Evolutionary conservation across 2,329 filamentous ascomycete species (phyloP).

Genomic region (Aspergillus jensenii): DNA sequence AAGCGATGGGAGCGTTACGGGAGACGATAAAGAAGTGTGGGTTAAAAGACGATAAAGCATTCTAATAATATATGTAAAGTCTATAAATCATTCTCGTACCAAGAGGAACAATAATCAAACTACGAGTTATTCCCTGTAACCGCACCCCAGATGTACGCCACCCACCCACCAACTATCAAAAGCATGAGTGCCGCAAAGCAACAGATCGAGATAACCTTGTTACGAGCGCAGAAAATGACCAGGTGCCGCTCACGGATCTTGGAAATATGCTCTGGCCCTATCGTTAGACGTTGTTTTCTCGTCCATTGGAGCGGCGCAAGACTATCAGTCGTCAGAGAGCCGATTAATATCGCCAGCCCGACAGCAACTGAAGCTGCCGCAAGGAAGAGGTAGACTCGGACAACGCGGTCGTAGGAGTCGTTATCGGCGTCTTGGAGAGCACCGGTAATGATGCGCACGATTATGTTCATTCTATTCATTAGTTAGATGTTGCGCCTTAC

Average conservation of each 20-base stretch:
- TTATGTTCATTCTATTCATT: constrained; percentile 56
- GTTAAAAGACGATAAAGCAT: no score
- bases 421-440: constrained; percentile 59
- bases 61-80: no score
- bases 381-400: constrained; percentile 57
- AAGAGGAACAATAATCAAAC: not conserved
- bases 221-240: constrained; percentile 36
- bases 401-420: constrained; percentile 56
- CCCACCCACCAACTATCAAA: constrained; percentile 49
- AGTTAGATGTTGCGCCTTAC: not conserved
- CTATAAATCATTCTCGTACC: no score
- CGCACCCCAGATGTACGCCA: constrained; percentile 62
- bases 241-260: constrained; percentile 45
- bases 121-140: constrained; percentile 51
- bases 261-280: constrained; percentile 46
- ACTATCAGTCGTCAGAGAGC: constrained; percentile 42
- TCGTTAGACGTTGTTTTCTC: constrained; percentile 51
- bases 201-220: constrained; percentile 41
- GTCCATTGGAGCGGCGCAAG: constrained; percentile 59
- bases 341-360: constrained; percentile 39
- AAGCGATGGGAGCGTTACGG: no score
- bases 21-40: no score
- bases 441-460: constrained; percentile 58
- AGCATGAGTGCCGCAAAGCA: constrained; percentile 48
- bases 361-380: constrained; percentile 52